phyloP scores from a whole-genome alignment of 2,329 filamentous ascomycete species.

The Cercospora sp. region DNA sequence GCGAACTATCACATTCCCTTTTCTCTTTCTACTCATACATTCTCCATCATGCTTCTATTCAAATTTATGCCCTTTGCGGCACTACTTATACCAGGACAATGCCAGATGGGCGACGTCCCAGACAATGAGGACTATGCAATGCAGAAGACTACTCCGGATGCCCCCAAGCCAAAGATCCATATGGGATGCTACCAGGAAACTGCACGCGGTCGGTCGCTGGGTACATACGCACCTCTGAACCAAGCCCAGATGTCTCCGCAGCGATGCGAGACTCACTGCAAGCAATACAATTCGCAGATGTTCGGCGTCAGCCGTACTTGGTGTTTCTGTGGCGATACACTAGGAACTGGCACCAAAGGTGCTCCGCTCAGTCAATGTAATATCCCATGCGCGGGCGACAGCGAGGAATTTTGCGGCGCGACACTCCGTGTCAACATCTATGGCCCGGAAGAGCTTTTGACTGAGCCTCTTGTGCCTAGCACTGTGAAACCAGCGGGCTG shows the following conservation, averaged over 20 bases:
- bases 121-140: not conserved
- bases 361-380: no score
- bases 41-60: not conserved
- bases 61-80: not conserved
- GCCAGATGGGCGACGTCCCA: not conserved
- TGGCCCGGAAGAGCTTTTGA: no score
- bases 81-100: not conserved
- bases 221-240: not conserved
- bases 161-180: not conserved
- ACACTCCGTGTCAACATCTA: no score
- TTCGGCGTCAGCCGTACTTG: no score
- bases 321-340: no score
- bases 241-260: not conserved
- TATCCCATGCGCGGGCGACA: no score
- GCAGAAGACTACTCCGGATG: not conserved
- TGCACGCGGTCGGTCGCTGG: not conserved
- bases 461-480: no score
- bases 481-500: no score
- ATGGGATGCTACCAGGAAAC: not conserved
- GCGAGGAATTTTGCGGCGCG: no score
- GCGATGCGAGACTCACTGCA: not conserved
- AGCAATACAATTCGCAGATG: no score
- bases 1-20: not conserved
- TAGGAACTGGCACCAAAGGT: no score
- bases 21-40: not conserved